phyloP scores from a whole-genome alignment of 768 basidiomycete genomes.

The Galerina marginata region DNA sequence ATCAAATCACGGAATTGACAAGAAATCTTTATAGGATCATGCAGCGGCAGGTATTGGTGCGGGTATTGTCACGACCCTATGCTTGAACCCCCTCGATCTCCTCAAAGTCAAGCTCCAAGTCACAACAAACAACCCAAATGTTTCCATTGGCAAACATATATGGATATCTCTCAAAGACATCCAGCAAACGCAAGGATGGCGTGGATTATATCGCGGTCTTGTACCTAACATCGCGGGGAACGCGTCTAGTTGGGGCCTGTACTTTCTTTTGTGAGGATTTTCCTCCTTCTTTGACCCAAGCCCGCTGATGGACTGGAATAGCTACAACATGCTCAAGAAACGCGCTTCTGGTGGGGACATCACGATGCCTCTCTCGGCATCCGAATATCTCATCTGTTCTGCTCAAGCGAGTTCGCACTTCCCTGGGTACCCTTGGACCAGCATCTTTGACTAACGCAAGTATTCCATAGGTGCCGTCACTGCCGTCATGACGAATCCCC shows the following conservation, averaged over 20 bases:
- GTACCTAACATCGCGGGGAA: slow-evolving; percentile 93
- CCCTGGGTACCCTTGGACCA: slow-evolving; percentile 7
- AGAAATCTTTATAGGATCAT: slow-evolving; percentile 71
- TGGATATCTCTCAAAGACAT: slow-evolving; percentile 78
- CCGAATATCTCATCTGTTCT: slow-evolving; percentile 84
- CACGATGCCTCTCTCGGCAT: slow-evolving; percentile 69
- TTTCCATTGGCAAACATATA: slow-evolving; percentile 74
- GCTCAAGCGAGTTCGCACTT: slow-evolving; percentile 92
- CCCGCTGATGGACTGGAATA: slow-evolving; percentile 34
- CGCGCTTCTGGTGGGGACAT: slow-evolving; percentile 73
- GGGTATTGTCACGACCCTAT: slow-evolving; percentile 88
- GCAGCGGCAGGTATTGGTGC: slow-evolving; percentile 93
- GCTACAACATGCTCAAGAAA: slow-evolving; percentile 94
- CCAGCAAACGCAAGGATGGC: slow-evolving; percentile 75
- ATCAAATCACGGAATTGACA: not conserved
- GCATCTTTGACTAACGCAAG: slow-evolving; percentile 9
- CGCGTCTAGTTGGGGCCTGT: slow-evolving; percentile 95
- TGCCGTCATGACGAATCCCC: slow-evolving; percentile 93
- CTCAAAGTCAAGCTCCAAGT: slow-evolving; percentile 96
- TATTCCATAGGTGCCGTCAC: slow-evolving; percentile 79
- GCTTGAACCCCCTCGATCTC: slow-evolving; percentile 97
- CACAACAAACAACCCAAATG: slow-evolving; percentile 65
- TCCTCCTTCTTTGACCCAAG: not conserved
- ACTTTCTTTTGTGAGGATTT: slow-evolving; percentile 90
- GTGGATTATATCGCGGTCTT: slow-evolving; percentile 89